Base-by-base conservation (phyloP, 148 eudicot genomes). In the Chenopodium formosanum region DNA sequence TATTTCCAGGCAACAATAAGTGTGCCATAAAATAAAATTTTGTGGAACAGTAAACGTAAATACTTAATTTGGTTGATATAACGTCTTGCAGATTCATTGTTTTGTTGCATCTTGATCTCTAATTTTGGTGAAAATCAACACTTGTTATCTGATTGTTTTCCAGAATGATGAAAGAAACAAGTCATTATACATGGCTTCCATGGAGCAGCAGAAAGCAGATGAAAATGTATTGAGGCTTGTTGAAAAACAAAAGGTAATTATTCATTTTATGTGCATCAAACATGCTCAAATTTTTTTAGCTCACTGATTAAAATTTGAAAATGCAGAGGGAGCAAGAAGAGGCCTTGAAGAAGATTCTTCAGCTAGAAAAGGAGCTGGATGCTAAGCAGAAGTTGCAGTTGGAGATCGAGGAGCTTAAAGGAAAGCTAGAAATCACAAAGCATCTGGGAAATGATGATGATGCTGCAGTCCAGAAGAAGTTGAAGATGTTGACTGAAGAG, bases 271-370 rank as follows among this genome's bases (percentile, higher is more conserved):
- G 23, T 74, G 77, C 71, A 9, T 69, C 19, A 29, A 16, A 19
- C 22, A 13, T 82, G 56, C 16, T 69, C 46, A 53, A 22, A 27
- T 7, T 29, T 27, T 19, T 58, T 10, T 32, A 29, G 70, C 73
- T 73, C 77, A 27, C 70, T 83, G 82, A 77, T 81, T 84, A 2
- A 73, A 20, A 46, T 22, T 52, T 86, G 53, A 47, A 82, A 82
- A 52, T 87, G 79, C 94, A 95, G 99, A 93, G 89, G 73, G 97
- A 95, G 84, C 92, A 91, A 80, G 93, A 93, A 79, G 95, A 89
- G 48, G 91, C 94, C 9, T 64, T 90, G 75, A 87, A 91, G 19
- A 90, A 90, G 85, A 82, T 94, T 80, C 86, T 91, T 73, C 85
- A 81, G 83, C 71, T 95, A 82, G 92, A 93, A 86, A 92, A 85